A percentile compares a stretch with the other conserved stretches of the same genome.
Evolutionary conservation across 2,329 filamentous ascomycete species (phyloP).

Genomic region (Nemania sp.): DNA sequence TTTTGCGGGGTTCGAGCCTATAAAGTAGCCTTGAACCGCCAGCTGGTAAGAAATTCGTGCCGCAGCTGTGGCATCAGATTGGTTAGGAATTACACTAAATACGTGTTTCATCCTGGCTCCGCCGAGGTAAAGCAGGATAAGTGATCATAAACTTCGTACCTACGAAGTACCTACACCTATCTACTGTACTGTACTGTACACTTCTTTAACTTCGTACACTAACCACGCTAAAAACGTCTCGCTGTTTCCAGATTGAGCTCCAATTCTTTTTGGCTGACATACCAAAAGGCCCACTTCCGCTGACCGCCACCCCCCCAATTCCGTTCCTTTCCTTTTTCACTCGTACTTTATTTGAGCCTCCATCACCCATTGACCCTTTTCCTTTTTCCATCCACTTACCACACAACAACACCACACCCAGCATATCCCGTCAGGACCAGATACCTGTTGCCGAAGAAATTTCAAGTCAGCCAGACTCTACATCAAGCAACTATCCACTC

Average conservation of each 20-base stretch:
- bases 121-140: neutral
- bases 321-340: slow-evolving; percentile 1
- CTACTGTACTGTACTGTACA: too few relatives aligned
- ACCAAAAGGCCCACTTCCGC: slow-evolving; percentile 3
- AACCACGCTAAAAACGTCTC: neutral
- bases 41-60: neutral
- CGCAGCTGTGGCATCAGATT: neutral
- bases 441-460: too few relatives aligned
- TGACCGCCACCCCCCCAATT: slow-evolving; percentile 23
- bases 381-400: neutral
- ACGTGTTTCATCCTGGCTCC: too few relatives aligned
- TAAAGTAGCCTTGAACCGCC: too few relatives aligned
- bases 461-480: too few relatives aligned
- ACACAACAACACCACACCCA: neutral
- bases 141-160: too few relatives aligned
- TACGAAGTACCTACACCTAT: too few relatives aligned
- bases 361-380: neutral
- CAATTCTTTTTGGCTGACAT: neutral
- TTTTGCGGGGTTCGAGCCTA: slow-evolving; percentile 4
- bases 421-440: too few relatives aligned
- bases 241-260: slow-evolving; percentile 21
- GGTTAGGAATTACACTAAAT: neutral
- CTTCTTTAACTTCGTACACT: too few relatives aligned
- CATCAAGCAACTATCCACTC: too few relatives aligned
- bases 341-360: slow-evolving; percentile 19